Evolutionary conservation across 1,284 basidiomycete genomes (phyloP).

Genomic region (Fistulinella cinereoalba): DNA sequence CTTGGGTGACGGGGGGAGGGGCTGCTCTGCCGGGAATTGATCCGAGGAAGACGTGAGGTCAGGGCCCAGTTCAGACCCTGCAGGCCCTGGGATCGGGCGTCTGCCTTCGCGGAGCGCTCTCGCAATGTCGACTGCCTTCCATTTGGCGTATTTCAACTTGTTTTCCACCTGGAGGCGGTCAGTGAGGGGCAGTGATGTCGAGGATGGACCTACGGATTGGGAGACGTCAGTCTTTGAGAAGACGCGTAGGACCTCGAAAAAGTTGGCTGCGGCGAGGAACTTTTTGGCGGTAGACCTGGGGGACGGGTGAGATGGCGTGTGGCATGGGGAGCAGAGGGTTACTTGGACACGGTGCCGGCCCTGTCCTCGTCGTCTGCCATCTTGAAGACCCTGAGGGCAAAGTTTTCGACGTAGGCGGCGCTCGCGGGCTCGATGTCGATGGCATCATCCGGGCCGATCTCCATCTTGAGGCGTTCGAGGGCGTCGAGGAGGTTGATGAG

Average conservation of each 20-base stretch:
- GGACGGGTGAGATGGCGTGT: constrained; percentile 5
- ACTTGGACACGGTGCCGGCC: constrained; percentile 73
- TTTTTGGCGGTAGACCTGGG: constrained; percentile 79
- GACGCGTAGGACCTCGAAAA: constrained; percentile 77
- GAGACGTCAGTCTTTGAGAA: constrained; percentile 63
- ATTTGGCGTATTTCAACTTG: constrained; percentile 87
- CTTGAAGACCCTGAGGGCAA: constrained; percentile 85
- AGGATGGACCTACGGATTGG: constrained; percentile 39
- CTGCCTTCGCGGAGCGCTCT: constrained; percentile 88
- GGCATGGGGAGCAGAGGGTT: constrained; percentile 4
- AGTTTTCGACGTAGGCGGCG: constrained; percentile 90
- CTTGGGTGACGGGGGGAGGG: constrained; percentile 19
- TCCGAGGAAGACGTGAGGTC: constrained; percentile 26
- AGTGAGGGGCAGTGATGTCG: neutral
- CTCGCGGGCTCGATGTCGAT: constrained; percentile 82
- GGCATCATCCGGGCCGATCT: constrained; percentile 75
- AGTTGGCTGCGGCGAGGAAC: constrained; percentile 85
- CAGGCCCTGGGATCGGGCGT: constrained; percentile 64
- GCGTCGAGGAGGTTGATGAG: constrained; percentile 73
- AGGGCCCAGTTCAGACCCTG: constrained; percentile 41
- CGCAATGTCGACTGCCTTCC: constrained; percentile 88
- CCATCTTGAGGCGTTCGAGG: constrained; percentile 80
- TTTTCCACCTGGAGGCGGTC: constrained; percentile 54
- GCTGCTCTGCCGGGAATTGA: constrained; percentile 15
- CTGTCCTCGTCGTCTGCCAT: constrained; percentile 92